phyloP scores from a whole-genome alignment of 2,329 filamentous ascomycete species.

The Fusarium beomiforme region DNA sequence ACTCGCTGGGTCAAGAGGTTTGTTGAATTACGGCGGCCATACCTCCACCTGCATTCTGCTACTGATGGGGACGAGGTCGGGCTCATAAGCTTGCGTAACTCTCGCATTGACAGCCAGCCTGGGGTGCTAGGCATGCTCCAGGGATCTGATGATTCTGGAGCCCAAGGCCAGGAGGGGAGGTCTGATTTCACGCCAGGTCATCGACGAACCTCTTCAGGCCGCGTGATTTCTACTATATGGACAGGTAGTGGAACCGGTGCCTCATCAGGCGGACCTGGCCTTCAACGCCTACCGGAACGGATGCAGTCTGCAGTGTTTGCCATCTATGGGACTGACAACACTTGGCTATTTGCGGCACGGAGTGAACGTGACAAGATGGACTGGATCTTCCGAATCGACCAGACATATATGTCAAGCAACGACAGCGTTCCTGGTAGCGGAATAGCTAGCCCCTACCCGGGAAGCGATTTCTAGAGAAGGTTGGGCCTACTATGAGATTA shows the following conservation, averaged over 20 bases:
- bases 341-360: conserved; percentile 90
- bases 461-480: conserved; percentile 45
- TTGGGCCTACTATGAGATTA: conserved; percentile 30
- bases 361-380: conserved; percentile 94
- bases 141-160: conserved; percentile 53
- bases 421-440: conserved; percentile 54
- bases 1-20: conserved; percentile 92
- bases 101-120: conserved; percentile 90
- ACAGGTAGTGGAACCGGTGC: conserved; percentile 55
- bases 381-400: conserved; percentile 96
- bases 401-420: conserved; percentile 69
- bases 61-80: conserved; percentile 90
- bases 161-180: conserved; percentile 46
- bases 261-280: conserved; percentile 47
- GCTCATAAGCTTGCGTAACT: conserved; percentile 87
- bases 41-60: conserved; percentile 88
- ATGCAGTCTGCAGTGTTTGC: conserved; percentile 84
- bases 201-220: conserved; percentile 60
- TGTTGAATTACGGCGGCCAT: conserved; percentile 89
- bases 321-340: conserved; percentile 93
- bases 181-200: conserved; percentile 57
- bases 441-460: conserved; percentile 48
- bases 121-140: conserved; percentile 83
- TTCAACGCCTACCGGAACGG: conserved; percentile 66
- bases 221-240: conserved; percentile 66